phyloP scores from a whole-genome alignment of 768 basidiomycete species.

The Leccinum barrowsii region DNA sequence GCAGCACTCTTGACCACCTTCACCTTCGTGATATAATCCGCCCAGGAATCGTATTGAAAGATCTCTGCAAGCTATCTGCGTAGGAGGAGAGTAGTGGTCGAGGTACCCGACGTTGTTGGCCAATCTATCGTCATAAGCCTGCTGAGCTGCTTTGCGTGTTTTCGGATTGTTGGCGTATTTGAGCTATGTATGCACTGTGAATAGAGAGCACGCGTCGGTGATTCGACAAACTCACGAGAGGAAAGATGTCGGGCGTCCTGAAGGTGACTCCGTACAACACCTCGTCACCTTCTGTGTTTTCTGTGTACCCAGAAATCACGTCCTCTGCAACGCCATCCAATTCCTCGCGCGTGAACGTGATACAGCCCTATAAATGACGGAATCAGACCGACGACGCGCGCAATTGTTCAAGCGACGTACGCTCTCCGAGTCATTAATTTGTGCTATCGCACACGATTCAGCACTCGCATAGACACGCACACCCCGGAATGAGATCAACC shows the following conservation, averaged over 20 bases:
- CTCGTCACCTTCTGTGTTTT: conserved; percentile 52
- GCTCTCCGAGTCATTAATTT: conserved; percentile 86
- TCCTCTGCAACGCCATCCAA: conserved; percentile 78
- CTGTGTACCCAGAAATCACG: conserved; percentile 70
- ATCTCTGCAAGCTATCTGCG: too few relatives aligned
- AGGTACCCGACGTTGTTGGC: too few relatives aligned
- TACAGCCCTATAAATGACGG: conserved; percentile 42
- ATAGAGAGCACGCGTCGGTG: not conserved
- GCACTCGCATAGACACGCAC: not conserved
- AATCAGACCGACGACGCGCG: not conserved
- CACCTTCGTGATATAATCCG: too few relatives aligned
- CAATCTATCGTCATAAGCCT: too few relatives aligned
- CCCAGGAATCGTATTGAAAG: too few relatives aligned
- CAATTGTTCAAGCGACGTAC: conserved; percentile 34
- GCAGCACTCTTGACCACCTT: too few relatives aligned
- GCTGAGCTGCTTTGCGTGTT: conserved; percentile 47
- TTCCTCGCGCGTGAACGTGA: conserved; percentile 67
- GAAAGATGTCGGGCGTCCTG: conserved; percentile 80
- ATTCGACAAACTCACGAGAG: conserved; percentile 45
- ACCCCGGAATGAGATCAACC: not conserved
- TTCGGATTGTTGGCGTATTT: conserved; percentile 72
- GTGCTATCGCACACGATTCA: conserved; percentile 28
- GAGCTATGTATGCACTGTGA: conserved; percentile 43
- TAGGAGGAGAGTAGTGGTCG: too few relatives aligned
- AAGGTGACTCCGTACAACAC: conserved; percentile 69